These are phyloP conservation scores for Apocynum venetum DNA, from an alignment of 257 asterid genomes.

Conservation along the genomic window DNA sequence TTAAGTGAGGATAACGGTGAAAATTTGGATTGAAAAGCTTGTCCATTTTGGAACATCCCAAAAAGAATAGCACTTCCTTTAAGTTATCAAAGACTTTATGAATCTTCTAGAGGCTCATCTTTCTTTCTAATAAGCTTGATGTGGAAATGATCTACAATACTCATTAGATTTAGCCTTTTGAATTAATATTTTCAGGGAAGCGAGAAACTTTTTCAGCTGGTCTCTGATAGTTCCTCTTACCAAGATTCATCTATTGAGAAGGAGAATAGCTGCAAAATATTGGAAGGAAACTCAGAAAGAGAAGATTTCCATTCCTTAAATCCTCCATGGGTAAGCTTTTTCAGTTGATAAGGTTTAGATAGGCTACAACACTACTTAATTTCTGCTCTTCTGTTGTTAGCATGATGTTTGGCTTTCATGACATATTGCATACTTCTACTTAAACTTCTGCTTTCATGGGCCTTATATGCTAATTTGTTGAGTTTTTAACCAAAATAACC, in stretches of 20 bases:
- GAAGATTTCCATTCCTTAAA: conserved; percentile 21
- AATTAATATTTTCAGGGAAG: conserved; percentile 64
- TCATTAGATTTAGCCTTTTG: not conserved
- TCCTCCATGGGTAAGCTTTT: conserved; percentile 49
- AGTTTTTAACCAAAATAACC: no score
- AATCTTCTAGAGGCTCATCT: conserved; percentile 1
- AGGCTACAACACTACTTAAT: not conserved
- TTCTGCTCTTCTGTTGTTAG: not conserved
- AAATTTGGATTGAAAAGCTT: not conserved
- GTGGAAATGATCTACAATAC: not conserved
- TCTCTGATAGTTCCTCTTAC: conserved; percentile 48
- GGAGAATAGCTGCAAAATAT: conserved; percentile 23
- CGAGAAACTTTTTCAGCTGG: conserved; percentile 70
- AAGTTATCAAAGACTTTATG: not conserved
- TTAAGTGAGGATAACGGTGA: not conserved
- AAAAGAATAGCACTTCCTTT: not conserved
- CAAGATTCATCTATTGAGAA: conserved; percentile 29
- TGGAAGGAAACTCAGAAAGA: conserved; percentile 26
- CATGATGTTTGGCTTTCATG: not conserved
- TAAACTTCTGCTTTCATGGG: not conserved
- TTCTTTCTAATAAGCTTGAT: conserved; percentile 3
- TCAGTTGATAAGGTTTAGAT: not conserved
- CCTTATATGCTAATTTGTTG: not conserved
- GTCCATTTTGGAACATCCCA: not conserved
- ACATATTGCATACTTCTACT: not conserved